Conservation (phyloP, 176 grass and related monocot species). For the Calamus simplicifolius region DNA sequence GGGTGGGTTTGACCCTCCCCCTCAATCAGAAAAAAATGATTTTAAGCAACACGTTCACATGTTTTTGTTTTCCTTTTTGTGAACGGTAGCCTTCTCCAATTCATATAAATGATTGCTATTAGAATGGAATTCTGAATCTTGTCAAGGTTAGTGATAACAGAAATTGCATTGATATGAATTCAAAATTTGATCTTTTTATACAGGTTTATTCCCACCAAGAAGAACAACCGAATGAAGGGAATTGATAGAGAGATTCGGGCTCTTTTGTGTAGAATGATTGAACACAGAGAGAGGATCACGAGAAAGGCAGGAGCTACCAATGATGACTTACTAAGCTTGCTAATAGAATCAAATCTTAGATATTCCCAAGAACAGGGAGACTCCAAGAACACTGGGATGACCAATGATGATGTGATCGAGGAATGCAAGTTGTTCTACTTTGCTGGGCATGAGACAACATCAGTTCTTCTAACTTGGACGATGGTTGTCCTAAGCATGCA, state of each 20-base stretch:
- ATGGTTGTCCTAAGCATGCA: constrained; percentile 59
- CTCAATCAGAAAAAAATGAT: too few relatives aligned
- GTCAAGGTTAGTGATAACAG: too few relatives aligned
- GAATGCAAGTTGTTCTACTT: constrained; percentile 89
- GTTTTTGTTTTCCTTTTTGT: too few relatives aligned
- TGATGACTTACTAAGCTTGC: constrained; percentile 45
- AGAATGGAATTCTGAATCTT: too few relatives aligned
- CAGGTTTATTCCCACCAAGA: constrained; percentile 51
- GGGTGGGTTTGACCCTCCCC: too few relatives aligned
- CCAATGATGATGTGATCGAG: constrained; percentile 47
- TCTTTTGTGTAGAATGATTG: constrained; percentile 49
- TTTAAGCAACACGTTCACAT: too few relatives aligned
- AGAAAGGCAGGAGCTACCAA: constrained; percentile 18
- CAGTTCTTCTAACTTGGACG: constrained; percentile 55
- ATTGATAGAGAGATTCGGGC: constrained; percentile 33
- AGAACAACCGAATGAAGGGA: constrained; percentile 47
- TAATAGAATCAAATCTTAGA: constrained; percentile 56
- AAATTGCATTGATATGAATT: too few relatives aligned
- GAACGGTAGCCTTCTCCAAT: too few relatives aligned
- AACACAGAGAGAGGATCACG: constrained; percentile 36
- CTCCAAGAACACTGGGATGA: constrained; percentile 22
- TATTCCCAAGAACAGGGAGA: constrained; percentile 31
- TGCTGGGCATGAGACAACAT: constrained; percentile 58
- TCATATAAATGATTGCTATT: too few relatives aligned
- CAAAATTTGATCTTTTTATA: too few relatives aligned